A percentile compares a stretch with the other conserved stretches of the same genome.
phyloP scores from a whole-genome alignment of 257 asterid genomes.

The Ocimum tenuiflorum region DNA sequence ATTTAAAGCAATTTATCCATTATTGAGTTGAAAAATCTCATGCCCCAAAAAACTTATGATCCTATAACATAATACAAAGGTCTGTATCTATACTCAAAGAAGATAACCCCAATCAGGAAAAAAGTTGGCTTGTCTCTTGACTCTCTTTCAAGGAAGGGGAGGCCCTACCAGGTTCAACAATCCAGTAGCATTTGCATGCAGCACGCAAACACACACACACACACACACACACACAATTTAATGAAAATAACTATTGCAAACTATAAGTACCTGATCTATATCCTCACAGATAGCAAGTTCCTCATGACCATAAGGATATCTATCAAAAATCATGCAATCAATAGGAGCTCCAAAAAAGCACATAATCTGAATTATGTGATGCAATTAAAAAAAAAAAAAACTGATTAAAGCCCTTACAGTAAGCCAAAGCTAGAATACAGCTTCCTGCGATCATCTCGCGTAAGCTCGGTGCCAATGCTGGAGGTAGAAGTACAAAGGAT shows the following conservation, averaged over 20 bases:
- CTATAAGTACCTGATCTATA: slow-evolving; percentile 61
- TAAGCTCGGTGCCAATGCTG: slow-evolving; percentile 97
- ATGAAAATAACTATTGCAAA: neutral
- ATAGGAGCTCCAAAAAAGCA: neutral
- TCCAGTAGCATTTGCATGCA: neutral
- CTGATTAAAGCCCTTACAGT: slow-evolving; percentile 46
- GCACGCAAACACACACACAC: neutral
- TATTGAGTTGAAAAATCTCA: neutral
- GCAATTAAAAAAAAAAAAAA: neutral
- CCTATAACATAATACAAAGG: neutral
- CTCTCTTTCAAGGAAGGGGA: neutral
- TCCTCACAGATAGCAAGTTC: slow-evolving; percentile 88
- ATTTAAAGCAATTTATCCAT: neutral
- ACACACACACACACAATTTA: no score
- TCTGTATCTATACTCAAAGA: neutral
- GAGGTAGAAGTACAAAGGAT: neutral
- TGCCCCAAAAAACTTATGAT: neutral
- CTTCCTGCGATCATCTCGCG: slow-evolving; percentile 84
- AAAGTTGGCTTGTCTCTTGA: neutral
- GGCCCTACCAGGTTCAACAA: neutral
- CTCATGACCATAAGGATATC: slow-evolving; percentile 89
- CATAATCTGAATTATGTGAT: neutral
- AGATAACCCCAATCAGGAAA: neutral
- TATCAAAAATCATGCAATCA: slow-evolving; percentile 22
- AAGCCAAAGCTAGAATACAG: slow-evolving; percentile 80